Evolutionary conservation across 441 rosid genomes (phyloP).

Genomic region (Sinapis alba): DNA sequence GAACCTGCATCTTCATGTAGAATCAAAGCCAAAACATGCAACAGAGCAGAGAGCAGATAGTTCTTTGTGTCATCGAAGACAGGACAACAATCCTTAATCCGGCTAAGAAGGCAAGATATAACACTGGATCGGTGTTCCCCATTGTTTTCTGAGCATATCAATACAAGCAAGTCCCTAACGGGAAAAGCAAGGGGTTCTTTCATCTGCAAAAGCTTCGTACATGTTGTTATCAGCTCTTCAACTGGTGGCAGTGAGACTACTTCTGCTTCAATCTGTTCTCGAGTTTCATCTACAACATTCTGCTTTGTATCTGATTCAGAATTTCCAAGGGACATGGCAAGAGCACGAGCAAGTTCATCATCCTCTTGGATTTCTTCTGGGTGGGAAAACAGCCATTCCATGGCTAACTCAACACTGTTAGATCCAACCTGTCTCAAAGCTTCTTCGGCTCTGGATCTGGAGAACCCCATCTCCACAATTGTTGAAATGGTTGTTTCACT

Average conservation of each 20-base stretch:
- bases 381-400: slow-evolving; percentile 99
- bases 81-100: slow-evolving; percentile 64
- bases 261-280: slow-evolving; percentile 73
- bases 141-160: slow-evolving; percentile 88
- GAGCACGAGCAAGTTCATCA: slow-evolving; percentile 99
- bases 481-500: slow-evolving; percentile 88
- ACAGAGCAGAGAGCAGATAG: slow-evolving; percentile 64
- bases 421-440: slow-evolving; percentile 97
- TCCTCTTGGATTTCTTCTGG: slow-evolving; percentile 94
- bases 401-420: slow-evolving; percentile 96
- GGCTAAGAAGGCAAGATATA: slow-evolving; percentile 76
- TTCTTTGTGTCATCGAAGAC: slow-evolving; percentile 56
- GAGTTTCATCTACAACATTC: slow-evolving; percentile 54
- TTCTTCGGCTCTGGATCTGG: slow-evolving; percentile 97
- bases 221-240: slow-evolving; percentile 86
- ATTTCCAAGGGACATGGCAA: slow-evolving; percentile 96
- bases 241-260: slow-evolving; percentile 83
- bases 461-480: slow-evolving; percentile 98
- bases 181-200: slow-evolving; percentile 94
- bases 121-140: slow-evolving; percentile 86
- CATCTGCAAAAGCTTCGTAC: slow-evolving; percentile 88
- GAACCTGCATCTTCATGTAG: slow-evolving; percentile 87
- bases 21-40: slow-evolving; percentile 94
- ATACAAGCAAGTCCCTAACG: slow-evolving; percentile 83
- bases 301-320: slow-evolving; percentile 83